These are phyloP conservation scores for Metroxylon sagu DNA, from an alignment of 176 grass and related monocot genomes.

Conservation along the genomic window DNA sequence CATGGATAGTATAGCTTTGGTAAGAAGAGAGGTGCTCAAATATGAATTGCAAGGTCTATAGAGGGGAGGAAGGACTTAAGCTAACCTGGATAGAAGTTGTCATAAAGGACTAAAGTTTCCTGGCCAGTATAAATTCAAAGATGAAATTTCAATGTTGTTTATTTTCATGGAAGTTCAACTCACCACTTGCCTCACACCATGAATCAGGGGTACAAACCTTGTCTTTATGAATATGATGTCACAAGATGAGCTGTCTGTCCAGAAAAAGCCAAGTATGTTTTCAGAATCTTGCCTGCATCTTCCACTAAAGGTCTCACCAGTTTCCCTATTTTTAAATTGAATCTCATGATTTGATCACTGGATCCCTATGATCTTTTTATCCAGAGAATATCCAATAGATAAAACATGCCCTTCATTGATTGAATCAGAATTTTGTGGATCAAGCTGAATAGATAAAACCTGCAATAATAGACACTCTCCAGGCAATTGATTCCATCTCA, in stretches of 20 bases:
- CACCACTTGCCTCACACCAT: too few species aligned
- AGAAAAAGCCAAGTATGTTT: conserved; percentile 91
- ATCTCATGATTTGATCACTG: conserved; percentile 74
- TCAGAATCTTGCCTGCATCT: conserved; percentile 81
- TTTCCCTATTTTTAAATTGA: conserved; percentile 90
- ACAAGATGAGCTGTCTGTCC: conserved; percentile 90
- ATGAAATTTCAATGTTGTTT: too few species aligned
- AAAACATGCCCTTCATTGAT: conserved; percentile 76
- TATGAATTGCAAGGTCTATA: too few species aligned
- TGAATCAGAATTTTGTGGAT: conserved; percentile 79
- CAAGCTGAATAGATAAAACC: conserved; percentile 57
- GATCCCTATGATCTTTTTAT: conserved; percentile 75
- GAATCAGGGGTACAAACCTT: conserved; percentile 35
- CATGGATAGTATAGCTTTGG: too few species aligned
- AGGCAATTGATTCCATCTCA: too few species aligned
- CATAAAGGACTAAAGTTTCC: too few species aligned
- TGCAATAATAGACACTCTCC: conserved; percentile 19
- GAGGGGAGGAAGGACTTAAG: too few species aligned
- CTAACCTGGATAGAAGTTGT: too few species aligned
- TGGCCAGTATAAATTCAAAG: too few species aligned
- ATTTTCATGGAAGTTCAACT: too few species aligned
- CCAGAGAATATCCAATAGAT: conserved; percentile 81
- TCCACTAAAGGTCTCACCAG: conserved; percentile 43
- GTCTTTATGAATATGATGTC: conserved; percentile 91
- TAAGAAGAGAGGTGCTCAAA: too few species aligned